Conservation (phyloP, 352 stramenopile genomes). For the Pythium rishiriense region DNA sequence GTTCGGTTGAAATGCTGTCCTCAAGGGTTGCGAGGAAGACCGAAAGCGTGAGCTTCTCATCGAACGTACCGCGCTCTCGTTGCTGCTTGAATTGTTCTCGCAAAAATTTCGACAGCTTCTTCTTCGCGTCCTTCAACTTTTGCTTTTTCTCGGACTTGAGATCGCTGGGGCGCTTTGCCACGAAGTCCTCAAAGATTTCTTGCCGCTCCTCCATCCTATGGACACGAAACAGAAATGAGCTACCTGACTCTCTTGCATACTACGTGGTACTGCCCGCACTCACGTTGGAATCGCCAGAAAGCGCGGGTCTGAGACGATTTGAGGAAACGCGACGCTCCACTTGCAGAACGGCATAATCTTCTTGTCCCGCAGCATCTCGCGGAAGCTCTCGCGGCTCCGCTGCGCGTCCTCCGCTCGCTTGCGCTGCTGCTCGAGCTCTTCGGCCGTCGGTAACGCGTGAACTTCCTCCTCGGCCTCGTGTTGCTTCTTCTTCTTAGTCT, state of each 20-base stretch:
- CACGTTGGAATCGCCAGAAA: constrained; percentile 69
- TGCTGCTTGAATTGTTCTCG: constrained; percentile 42
- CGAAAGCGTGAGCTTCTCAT: constrained; percentile 47
- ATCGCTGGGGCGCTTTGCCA: constrained; percentile 70
- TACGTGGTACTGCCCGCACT: neutral
- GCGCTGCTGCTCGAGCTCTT: constrained; percentile 38
- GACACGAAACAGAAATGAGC: neutral
- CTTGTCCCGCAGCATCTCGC: constrained; percentile 76
- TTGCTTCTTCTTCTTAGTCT: constrained; percentile 19
- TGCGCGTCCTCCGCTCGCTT: constrained; percentile 43
- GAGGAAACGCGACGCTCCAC: constrained; percentile 77
- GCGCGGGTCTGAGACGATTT: constrained; percentile 67
- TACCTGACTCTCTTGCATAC: too few species aligned
- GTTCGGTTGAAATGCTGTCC: constrained; percentile 10
- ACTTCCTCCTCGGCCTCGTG: constrained; percentile 7
- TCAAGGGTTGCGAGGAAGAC: constrained; percentile 62
- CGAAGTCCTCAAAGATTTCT: constrained; percentile 80
- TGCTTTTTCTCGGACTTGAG: constrained; percentile 76
- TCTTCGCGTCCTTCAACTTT: constrained; percentile 66
- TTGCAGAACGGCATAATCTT: constrained; percentile 85
- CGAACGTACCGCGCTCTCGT: constrained; percentile 36
- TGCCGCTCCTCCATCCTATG: constrained; percentile 76
- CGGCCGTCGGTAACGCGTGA: constrained; percentile 24
- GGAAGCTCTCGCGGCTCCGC: constrained; percentile 53
- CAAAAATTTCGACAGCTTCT: constrained; percentile 46